These are phyloP conservation scores for Aspergillus texensis DNA, from an alignment of 2,329 filamentous ascomycete species.

Conservation along the genomic window DNA sequence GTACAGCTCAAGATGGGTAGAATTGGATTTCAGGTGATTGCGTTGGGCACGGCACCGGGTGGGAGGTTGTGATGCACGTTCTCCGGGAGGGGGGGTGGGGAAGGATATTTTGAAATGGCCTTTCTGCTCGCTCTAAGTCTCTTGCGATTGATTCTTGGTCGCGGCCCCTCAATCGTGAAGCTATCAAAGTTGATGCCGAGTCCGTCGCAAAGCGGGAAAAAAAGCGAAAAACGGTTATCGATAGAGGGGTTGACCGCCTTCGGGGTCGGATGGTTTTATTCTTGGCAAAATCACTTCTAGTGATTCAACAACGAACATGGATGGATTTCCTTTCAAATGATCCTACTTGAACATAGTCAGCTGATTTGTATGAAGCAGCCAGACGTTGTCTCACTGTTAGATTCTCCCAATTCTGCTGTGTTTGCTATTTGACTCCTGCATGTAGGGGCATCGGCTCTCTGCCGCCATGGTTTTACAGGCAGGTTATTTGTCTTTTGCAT, in stretches of 20 bases:
- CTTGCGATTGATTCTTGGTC: neutral
- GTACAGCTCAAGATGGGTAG: neutral
- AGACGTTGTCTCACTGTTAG: neutral
- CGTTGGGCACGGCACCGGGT: neutral
- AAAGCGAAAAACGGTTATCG: slow-evolving; percentile 25
- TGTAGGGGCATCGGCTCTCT: neutral
- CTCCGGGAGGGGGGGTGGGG: too few relatives aligned
- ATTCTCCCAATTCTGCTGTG: neutral
- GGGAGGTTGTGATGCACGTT: neutral
- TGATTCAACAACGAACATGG: neutral
- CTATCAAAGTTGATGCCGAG: neutral
- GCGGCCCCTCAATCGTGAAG: neutral
- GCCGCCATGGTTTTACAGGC: neutral
- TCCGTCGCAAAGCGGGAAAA: slow-evolving; percentile 14
- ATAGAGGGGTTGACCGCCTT: slow-evolving; percentile 25
- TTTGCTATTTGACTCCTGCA: neutral
- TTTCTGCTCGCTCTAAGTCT: neutral
- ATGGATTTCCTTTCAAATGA: neutral
- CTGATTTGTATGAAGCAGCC: neutral
- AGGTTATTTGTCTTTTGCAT: neutral
- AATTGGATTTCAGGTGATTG: neutral
- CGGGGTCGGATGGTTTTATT: neutral
- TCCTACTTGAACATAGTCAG: neutral
- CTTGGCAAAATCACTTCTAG: neutral
- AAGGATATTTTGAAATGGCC: neutral